Base-by-base conservation (phyloP, 495 filamentous ascomycete genomes). In the Aspergillus hancockii region DNA sequence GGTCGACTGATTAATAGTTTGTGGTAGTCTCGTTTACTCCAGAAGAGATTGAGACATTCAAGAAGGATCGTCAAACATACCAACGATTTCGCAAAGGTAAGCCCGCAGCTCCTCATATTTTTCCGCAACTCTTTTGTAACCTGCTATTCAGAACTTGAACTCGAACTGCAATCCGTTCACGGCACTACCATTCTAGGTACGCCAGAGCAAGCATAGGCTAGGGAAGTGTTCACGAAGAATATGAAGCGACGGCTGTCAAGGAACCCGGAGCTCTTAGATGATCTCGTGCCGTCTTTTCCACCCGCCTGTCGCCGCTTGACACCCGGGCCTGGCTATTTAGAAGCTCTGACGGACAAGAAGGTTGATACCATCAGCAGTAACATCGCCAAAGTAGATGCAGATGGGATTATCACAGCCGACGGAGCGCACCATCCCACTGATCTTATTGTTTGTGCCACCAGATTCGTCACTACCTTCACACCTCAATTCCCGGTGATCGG, bases 401-500 rank as follows among this genome's bases (percentile, higher is more conserved):
- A 65, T 2, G 80, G 84, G 10, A 76, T 85, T 30, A 51, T 79
- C 19, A 81, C 78, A 0, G 69, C 67, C 0, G 80, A 83, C 53
- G 83, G 84, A 0, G 67, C 68, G 12, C 69, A 75, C 46, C 65
- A 73, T 40, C 66, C 63, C 1, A 64, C 77, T 8, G 79, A 82
- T 46, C 64, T 70, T 45, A 64, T 81, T 25, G 67, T 79, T 47
- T 81, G 82, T 59, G 83, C 83, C 7, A 86, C 84, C 1, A 80
- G 83, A 0, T 84, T 85, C 63, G 71, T 84, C 55, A 82, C 79
- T 8, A 70, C 74, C 10, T 82, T 72, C 59, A 67, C 69, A 12
- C 81, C 80, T 0, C 75, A 75, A 21, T 85, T 85, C 70, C 67
- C 75, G 8, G 71, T 84, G 32, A 71, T 67, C 34, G 86, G 86